phyloP scores from a whole-genome alignment of 257 asterid species.

The Gentiana macrophylla region DNA sequence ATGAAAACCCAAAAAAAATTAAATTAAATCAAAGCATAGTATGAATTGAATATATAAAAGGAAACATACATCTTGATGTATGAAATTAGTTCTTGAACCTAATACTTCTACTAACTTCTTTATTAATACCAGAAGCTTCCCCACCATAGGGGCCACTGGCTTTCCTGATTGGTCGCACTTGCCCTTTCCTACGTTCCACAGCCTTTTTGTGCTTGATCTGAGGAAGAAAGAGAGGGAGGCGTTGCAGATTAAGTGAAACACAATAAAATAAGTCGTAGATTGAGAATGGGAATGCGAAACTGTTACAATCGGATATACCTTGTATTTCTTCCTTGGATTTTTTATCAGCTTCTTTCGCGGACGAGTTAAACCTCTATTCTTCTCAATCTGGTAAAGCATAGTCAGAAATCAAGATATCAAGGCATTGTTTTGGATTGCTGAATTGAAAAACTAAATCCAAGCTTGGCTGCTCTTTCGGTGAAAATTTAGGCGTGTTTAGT shows the following conservation, averaged over 20 bases:
- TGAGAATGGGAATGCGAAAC: too few relatives aligned
- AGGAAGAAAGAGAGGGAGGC: not conserved
- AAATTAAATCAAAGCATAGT: not conserved
- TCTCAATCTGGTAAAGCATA: slow-evolving; percentile 48
- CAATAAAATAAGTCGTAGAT: not conserved
- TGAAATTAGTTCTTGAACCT: slow-evolving; percentile 44
- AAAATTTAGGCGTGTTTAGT: too few relatives aligned
- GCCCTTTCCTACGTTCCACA: slow-evolving; percentile 52
- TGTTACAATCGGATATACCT: slow-evolving; percentile 26
- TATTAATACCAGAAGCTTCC: slow-evolving; percentile 78
- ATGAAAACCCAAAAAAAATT: too few relatives aligned
- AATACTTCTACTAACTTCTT: slow-evolving; percentile 46
- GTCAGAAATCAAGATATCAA: not conserved
- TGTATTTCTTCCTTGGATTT: slow-evolving; percentile 89
- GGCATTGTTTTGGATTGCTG: too few relatives aligned
- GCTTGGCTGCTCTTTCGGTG: too few relatives aligned
- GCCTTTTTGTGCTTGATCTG: slow-evolving; percentile 70
- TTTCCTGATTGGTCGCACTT: slow-evolving; percentile 47
- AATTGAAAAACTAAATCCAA: too few relatives aligned
- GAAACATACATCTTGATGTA: not conserved
- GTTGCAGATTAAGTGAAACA: not conserved
- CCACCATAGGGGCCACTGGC: slow-evolving; percentile 68
- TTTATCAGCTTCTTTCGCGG: slow-evolving; percentile 51
- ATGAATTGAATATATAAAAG: not conserved
- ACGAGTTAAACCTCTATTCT: slow-evolving; percentile 91